phyloP scores from a whole-genome alignment of 106 monocot genomes.

The Dendrobium chrysotoxum region DNA sequence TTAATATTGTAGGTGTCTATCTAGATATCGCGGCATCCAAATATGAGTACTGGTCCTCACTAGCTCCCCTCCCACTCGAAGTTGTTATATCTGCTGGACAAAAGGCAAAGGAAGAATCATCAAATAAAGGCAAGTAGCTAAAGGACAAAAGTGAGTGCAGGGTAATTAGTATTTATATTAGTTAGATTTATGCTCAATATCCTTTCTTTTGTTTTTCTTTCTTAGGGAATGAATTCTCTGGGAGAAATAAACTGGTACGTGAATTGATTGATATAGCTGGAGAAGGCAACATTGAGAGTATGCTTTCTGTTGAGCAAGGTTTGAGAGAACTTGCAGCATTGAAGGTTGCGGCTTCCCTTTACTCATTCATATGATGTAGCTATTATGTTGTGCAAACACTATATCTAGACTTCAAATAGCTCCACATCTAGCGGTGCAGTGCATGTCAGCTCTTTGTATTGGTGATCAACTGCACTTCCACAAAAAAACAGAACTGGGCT shows the following conservation, averaged over 20 bases:
- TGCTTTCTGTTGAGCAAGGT: conserved; percentile 94
- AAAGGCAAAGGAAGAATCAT: conserved; percentile 74
- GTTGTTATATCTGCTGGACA: conserved; percentile 89
- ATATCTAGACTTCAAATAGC: background rate
- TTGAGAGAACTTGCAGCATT: conserved; percentile 75
- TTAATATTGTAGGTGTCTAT: conserved; percentile 51
- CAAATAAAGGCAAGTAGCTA: conserved; percentile 32
- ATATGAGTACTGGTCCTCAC: conserved; percentile 90
- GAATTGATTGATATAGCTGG: conserved; percentile 76
- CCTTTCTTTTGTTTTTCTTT: background rate
- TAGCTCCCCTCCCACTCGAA: conserved; percentile 92
- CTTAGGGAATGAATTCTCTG: conserved; percentile 34
- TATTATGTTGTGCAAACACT: background rate
- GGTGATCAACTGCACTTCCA: background rate
- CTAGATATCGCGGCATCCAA: conserved; percentile 78
- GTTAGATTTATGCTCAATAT: conserved; percentile 11
- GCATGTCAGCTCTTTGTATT: background rate
- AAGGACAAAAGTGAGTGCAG: background rate
- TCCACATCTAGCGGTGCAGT: background rate
- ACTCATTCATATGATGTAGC: background rate
- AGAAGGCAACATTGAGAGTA: conserved; percentile 95
- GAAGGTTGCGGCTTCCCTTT: conserved; percentile 37
- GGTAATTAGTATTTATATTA: background rate
- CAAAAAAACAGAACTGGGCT: too few species aligned
- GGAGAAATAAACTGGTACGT: conserved; percentile 49